phyloP scores from a whole-genome alignment of 371 early-diverging fungal species.

The Catenaria anguillulae region DNA sequence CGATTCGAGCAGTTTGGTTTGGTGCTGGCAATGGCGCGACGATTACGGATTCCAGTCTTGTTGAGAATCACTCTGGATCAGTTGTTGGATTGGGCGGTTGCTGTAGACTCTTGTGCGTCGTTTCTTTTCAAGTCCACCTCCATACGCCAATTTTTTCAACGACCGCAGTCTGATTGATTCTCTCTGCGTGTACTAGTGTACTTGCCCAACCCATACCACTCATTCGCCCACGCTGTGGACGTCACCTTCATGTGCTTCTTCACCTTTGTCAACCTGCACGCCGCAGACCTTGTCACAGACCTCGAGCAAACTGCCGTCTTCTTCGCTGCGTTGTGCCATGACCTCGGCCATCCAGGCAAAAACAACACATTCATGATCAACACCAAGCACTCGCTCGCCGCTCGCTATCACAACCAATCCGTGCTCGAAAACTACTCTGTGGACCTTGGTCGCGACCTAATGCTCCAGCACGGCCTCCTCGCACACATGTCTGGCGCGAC shows the following conservation, averaged over 20 bases:
- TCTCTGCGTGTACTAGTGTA: too few species aligned
- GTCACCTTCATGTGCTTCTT: conserved; percentile 65
- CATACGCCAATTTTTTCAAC: not conserved
- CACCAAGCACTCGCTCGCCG: conserved; percentile 51
- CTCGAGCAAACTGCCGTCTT: conserved; percentile 56
- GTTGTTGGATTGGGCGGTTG: conserved; percentile 62
- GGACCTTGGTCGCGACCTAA: conserved; percentile 47
- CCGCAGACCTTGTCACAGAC: conserved; percentile 41
- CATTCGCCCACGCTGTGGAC: conserved; percentile 75
- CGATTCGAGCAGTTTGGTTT: conserved; percentile 55
- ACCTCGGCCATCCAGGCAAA: conserved; percentile 76
- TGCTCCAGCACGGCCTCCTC: conserved; percentile 37
- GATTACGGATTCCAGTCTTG: conserved; percentile 36
- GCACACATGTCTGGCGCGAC: too few species aligned
- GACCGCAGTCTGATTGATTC: not conserved
- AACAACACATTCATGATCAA: conserved; percentile 79
- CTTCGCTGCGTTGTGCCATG: conserved; percentile 77
- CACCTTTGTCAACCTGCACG: conserved; percentile 45
- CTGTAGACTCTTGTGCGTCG: conserved; percentile 48
- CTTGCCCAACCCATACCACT: conserved; percentile 76
- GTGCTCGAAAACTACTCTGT: conserved; percentile 75
- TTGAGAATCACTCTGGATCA: conserved; percentile 42
- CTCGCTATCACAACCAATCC: conserved; percentile 50
- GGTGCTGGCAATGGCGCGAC: conserved; percentile 47
- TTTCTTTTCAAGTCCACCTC: too few species aligned